Evolutionary conservation across 225 moss, liverwort and hornwort genomes (phyloP), one percentile per base, ranked within the genome.

Genomic region (Marchantia paleacea): DNA sequence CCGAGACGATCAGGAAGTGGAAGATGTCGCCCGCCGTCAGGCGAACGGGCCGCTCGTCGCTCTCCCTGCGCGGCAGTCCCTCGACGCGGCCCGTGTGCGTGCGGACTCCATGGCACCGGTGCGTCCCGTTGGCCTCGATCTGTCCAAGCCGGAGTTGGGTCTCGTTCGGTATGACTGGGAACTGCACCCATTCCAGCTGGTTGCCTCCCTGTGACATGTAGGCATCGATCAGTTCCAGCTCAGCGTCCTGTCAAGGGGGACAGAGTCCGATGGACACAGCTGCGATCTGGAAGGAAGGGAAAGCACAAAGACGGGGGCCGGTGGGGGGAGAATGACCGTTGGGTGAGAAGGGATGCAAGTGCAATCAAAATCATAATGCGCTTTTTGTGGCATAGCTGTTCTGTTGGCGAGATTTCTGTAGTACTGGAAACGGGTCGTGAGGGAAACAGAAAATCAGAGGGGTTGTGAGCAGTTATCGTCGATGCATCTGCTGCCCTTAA

Each of bases 1-100:
- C 86, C 0, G 92, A 86, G 48, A 91, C 83, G 51, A 93, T 86
- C 26, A 79, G 50, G 58, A 93, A 81, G 19, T 89, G 82, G 65
- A 91, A 81, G 16, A 87, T 75, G 54, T 58, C 64, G 0, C 85
- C 90, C 11, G 89, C 82, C 0, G 69, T 29, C 0, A 93, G 83
- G 8, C 80, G 83, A 52, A 74, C 24, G 22, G 88, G 80, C 20
- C 82, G 87, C 66, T 88, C 74, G 15, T 75, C 48, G 66, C 49
- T 80, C 14, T 70, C 69, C 11, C 90, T 84, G 47, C 63, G 75
- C 15, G 87, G 89, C 28, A 93, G 70, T 7, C 92, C 90, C n/a
- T 81, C 86, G 15, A 93, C 85, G 63, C 75, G 82, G 2, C 91
- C 82, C 0, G 76, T 89, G 75, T 70, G 69, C 7, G 92, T 93